Conservation (phyloP, 306 rosid species). For the Begonia loranthoides region DNA sequence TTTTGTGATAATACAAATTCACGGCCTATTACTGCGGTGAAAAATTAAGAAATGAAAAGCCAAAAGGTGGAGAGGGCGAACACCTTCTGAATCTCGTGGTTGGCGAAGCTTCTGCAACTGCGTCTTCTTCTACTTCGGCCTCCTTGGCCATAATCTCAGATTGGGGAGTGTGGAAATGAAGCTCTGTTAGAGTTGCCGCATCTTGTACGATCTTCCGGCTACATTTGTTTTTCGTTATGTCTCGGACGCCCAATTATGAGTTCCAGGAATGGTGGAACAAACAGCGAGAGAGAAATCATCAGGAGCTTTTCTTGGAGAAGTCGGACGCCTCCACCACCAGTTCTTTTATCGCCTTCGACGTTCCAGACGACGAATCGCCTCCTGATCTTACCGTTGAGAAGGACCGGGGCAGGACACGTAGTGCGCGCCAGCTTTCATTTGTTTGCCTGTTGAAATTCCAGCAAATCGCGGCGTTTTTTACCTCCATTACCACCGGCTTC, state of each 20-base stretch:
- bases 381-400: constrained; percentile 38
- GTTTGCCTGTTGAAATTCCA: constrained; percentile 51
- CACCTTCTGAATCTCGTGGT: too few relatives aligned
- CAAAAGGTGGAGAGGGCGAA: too few relatives aligned
- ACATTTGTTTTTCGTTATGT: constrained; percentile 20
- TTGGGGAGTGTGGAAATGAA: too few relatives aligned
- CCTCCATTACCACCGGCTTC: constrained; percentile 27
- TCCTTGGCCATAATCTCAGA: too few relatives aligned
- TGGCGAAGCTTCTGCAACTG: too few relatives aligned
- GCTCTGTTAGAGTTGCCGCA: too few relatives aligned
- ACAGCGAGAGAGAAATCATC: constrained; percentile 42
- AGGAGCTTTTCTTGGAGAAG: constrained; percentile 15
- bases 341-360: constrained; percentile 31
- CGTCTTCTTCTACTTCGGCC: too few relatives aligned
- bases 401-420: constrained; percentile 51
- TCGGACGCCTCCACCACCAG: constrained; percentile 11
- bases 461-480: constrained; percentile 46
- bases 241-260: constrained; percentile 73
- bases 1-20: too few relatives aligned
- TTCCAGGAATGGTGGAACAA: constrained; percentile 99
- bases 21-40: too few relatives aligned
- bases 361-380: constrained; percentile 14
- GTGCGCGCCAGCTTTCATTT: constrained; percentile 82
- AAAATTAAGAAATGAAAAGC: too few relatives aligned
- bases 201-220: too few relatives aligned